Evolutionary conservation across 805 yeast genomes (phyloP).

Genomic region (Monosporozyma unispora): DNA sequence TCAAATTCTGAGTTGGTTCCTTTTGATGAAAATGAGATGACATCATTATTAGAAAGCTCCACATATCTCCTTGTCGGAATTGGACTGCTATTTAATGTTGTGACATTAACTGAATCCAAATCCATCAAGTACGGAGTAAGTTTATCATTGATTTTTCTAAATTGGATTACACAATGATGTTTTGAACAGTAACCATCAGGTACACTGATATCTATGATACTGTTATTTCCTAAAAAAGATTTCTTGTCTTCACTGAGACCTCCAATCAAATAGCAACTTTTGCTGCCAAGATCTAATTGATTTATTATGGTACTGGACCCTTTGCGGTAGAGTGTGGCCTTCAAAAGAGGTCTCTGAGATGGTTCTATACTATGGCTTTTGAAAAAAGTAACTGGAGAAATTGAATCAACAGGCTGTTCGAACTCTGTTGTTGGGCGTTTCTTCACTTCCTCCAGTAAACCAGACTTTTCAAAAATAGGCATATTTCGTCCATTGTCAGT

Average conservation of each 20-base stretch:
- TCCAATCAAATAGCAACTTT: slow-evolving; percentile 31
- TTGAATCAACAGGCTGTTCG: slow-evolving; percentile 31
- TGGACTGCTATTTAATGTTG: slow-evolving; percentile 33
- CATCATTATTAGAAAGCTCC: slow-evolving; percentile 35
- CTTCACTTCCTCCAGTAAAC: slow-evolving; percentile 36
- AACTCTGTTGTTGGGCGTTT: too few species aligned
- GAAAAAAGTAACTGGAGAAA: slow-evolving; percentile 19
- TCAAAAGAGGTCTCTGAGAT: slow-evolving; percentile 16
- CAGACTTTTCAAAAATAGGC: slow-evolving; percentile 34
- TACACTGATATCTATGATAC: slow-evolving; percentile 31
- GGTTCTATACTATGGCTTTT: slow-evolving; percentile 12
- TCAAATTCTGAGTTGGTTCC: slow-evolving; percentile 26
- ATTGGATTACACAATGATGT: slow-evolving; percentile 44
- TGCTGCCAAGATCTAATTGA: slow-evolving; percentile 20
- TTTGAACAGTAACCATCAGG: slow-evolving; percentile 34
- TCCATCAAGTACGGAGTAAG: slow-evolving; percentile 37
- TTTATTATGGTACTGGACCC: slow-evolving; percentile 20
- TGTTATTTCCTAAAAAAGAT: neutral
- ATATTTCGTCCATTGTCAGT: slow-evolving; percentile 5
- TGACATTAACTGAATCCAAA: slow-evolving; percentile 41
- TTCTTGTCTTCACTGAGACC: slow-evolving; percentile 18
- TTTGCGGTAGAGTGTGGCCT: slow-evolving; percentile 26
- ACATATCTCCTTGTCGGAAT: slow-evolving; percentile 36
- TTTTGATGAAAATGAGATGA: slow-evolving; percentile 33
- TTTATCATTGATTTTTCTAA: slow-evolving; percentile 21